phyloP scores from a whole-genome alignment of 2,329 filamentous ascomycete species.

The Davidsoniella australis region DNA sequence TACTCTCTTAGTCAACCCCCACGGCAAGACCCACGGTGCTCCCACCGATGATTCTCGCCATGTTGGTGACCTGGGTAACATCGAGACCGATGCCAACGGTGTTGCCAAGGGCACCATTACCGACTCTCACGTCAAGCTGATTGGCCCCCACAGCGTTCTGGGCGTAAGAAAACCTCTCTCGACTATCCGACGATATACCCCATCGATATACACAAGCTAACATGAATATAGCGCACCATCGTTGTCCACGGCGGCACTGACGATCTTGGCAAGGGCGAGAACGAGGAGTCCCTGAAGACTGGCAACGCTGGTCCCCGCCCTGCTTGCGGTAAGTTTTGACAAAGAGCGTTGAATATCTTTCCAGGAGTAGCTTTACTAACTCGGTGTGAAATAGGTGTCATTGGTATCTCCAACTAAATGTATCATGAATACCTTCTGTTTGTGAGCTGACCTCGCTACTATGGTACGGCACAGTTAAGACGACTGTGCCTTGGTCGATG shows the following conservation, averaged over 20 bases:
- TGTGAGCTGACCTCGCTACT: neutral
- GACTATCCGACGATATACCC: neutral
- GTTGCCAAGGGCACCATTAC: constrained; percentile 65
- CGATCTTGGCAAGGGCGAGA: constrained; percentile 81
- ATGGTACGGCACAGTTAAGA: neutral
- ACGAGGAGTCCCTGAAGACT: constrained; percentile 95
- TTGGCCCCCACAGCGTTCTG: constrained; percentile 85
- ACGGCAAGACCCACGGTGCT: constrained; percentile 80
- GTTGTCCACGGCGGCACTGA: constrained; percentile 92
- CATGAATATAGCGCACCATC: constrained; percentile 55
- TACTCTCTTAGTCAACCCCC: constrained; percentile 45
- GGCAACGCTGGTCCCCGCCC: constrained; percentile 87
- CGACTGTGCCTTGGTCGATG: too few relatives aligned
- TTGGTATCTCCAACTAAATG: constrained; percentile 63
- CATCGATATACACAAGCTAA: constrained; percentile 13
- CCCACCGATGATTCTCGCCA: constrained; percentile 72
- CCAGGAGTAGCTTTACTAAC: neutral
- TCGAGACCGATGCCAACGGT: constrained; percentile 86
- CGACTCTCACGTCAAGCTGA: constrained; percentile 84
- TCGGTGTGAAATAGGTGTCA: constrained; percentile 43
- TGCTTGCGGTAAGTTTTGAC: constrained; percentile 60
- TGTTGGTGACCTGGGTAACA: constrained; percentile 94
- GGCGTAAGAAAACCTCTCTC: constrained; percentile 42
- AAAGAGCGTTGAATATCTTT: neutral
- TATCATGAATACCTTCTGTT: neutral